A percentile compares a stretch with the other conserved stretches of the same genome.
Evolutionary conservation across 495 filamentous ascomycete species (phyloP).

Genomic region (Penicillium taxi): DNA sequence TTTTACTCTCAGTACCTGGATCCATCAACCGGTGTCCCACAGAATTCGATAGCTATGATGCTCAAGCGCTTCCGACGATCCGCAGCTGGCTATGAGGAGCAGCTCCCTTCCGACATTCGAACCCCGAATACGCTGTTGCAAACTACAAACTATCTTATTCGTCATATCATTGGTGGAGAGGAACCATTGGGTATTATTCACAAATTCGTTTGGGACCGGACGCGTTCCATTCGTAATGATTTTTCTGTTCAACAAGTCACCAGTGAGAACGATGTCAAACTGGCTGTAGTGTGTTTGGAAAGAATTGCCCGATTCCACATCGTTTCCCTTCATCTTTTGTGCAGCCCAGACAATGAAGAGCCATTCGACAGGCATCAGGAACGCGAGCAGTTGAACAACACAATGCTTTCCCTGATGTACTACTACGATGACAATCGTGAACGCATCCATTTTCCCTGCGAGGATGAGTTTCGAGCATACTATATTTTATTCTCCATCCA

Average conservation of each 20-base stretch:
- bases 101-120: constrained; percentile 86
- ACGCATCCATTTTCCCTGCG: constrained; percentile 54
- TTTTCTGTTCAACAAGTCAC: constrained; percentile 82
- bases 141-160: constrained; percentile 76
- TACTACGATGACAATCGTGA: constrained; percentile 71
- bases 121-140: constrained; percentile 65
- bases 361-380: constrained; percentile 87
- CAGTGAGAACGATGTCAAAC: constrained; percentile 55
- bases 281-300: constrained; percentile 74
- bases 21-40: constrained; percentile 26
- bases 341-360: constrained; percentile 53
- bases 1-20: constrained; percentile 26
- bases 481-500: constrained; percentile 77
- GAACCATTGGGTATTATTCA: constrained; percentile 62
- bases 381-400: constrained; percentile 82
- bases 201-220: constrained; percentile 90
- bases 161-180: constrained; percentile 58
- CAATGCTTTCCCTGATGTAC: constrained; percentile 78
- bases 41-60: constrained; percentile 51
- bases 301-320: constrained; percentile 89
- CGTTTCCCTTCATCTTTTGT: constrained; percentile 75
- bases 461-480: constrained; percentile 86
- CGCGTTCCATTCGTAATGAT: constrained; percentile 84
- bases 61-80: constrained; percentile 86
- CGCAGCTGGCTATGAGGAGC: constrained; percentile 84